phyloP scores from a whole-genome alignment of 148 eudicot genomes.

The Vaccinium corymbosum region DNA sequence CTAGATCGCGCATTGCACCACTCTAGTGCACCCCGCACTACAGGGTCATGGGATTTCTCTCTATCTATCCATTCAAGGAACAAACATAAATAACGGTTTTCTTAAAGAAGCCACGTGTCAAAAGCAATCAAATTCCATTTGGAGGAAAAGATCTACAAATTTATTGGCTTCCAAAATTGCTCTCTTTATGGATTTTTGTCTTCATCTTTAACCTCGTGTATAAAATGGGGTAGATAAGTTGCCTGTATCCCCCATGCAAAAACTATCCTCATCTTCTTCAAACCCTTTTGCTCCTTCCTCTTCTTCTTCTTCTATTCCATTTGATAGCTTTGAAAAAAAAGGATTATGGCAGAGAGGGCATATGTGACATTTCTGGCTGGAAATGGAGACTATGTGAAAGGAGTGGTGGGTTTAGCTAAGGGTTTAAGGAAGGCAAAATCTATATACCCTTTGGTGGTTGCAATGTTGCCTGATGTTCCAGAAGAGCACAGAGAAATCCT shows the following conservation, averaged over 20 bases:
- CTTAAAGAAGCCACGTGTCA: background rate
- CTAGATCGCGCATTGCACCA: too few species aligned
- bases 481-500: constrained; percentile 23
- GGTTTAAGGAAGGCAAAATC: constrained; percentile 27
- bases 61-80: background rate
- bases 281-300: background rate
- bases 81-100: background rate
- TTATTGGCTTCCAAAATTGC: background rate
- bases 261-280: background rate
- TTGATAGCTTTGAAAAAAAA: background rate
- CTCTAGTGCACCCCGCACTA: too few species aligned
- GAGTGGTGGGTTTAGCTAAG: constrained; percentile 34
- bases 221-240: background rate
- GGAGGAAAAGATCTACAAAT: background rate
- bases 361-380: constrained; percentile 34
- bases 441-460: constrained; percentile 28
- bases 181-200: background rate
- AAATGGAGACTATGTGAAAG: constrained; percentile 32
- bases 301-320: background rate
- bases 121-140: background rate
- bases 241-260: background rate
- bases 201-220: background rate
- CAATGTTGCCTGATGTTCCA: constrained; percentile 31
- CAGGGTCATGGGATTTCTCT: background rate
- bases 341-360: constrained; percentile 18